These are phyloP conservation scores for Dioscorea cayenensis DNA, from an alignment of 116 monocot genomes.

Conservation along the genomic window DNA sequence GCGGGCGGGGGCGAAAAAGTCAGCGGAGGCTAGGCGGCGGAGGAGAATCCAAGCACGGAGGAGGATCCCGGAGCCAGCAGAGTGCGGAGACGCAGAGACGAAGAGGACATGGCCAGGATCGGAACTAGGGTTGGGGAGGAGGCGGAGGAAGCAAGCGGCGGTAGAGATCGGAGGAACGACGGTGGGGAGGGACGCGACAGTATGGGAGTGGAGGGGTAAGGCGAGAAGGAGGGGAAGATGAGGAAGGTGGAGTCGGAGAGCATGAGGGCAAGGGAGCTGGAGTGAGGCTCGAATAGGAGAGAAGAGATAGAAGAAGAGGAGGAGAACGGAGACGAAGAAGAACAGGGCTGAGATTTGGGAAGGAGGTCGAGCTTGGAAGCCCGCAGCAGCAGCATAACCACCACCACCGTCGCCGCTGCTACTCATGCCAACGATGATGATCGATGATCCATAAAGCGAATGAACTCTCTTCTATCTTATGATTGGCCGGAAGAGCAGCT, in stretches of 20 bases:
- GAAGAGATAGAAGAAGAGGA: slow-evolving; percentile 26
- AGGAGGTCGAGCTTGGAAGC: slow-evolving; percentile 51
- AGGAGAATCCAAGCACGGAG: slow-evolving; percentile 58
- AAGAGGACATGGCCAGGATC: slow-evolving; percentile 42
- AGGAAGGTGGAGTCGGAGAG: slow-evolving; percentile 49
- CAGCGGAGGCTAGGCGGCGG: neutral
- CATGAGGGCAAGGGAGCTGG: slow-evolving; percentile 42
- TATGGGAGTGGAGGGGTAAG: slow-evolving; percentile 13
- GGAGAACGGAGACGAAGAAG: slow-evolving; percentile 13
- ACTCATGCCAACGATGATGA: no score
- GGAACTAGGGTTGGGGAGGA: slow-evolving; percentile 17
- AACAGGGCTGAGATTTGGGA: slow-evolving; percentile 9
- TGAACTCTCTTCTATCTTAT: no score
- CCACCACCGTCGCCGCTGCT: neutral
- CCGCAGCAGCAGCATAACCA: slow-evolving; percentile 22
- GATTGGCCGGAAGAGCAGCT: no score
- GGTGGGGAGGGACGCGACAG: slow-evolving; percentile 12
- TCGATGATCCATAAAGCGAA: no score
- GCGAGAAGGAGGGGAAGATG: slow-evolving; percentile 36
- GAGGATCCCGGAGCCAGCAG: slow-evolving; percentile 24
- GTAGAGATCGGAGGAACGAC: slow-evolving; percentile 37
- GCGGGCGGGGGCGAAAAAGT: slow-evolving; percentile 22
- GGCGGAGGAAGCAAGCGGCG: slow-evolving; percentile 51
- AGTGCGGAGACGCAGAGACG: slow-evolving; percentile 51
- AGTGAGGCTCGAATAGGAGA: slow-evolving; percentile 34